Conservation (phyloP, 306 rosid genomes). For the Quercus bicolor region DNA sequence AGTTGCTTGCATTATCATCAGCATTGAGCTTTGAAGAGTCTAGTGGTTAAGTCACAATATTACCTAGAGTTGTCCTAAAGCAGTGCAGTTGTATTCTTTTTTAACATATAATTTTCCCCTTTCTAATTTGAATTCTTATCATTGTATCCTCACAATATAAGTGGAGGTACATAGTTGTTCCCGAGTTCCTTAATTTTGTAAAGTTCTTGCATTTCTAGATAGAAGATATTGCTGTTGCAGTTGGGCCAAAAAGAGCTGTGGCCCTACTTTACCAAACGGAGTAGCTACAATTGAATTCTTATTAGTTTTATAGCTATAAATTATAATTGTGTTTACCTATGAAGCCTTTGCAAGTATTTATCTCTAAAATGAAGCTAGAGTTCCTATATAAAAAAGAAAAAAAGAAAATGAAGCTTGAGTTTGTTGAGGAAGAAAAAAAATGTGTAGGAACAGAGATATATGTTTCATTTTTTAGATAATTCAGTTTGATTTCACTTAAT, state of each 20-base stretch:
- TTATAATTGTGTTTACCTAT: not conserved
- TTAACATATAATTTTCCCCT: not conserved
- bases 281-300: not conserved
- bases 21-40: not conserved
- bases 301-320: not conserved
- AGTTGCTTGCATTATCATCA: not conserved
- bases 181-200: not conserved
- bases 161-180: not conserved
- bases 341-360: not conserved
- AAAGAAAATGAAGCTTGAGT: not conserved
- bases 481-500: not conserved
- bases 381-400: too few relatives aligned
- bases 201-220: not conserved
- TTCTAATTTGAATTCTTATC: not conserved
- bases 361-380: not conserved
- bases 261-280: not conserved
- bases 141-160: not conserved
- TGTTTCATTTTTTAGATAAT: not conserved
- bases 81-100: not conserved
- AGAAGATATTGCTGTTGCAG: too few relatives aligned
- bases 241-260: not conserved
- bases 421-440: not conserved
- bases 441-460: not conserved
- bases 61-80: not conserved
- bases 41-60: conserved; percentile 1